Evolutionary conservation across 768 basidiomycete species (phyloP).

Genomic region (Butyriboletus loyo): DNA sequence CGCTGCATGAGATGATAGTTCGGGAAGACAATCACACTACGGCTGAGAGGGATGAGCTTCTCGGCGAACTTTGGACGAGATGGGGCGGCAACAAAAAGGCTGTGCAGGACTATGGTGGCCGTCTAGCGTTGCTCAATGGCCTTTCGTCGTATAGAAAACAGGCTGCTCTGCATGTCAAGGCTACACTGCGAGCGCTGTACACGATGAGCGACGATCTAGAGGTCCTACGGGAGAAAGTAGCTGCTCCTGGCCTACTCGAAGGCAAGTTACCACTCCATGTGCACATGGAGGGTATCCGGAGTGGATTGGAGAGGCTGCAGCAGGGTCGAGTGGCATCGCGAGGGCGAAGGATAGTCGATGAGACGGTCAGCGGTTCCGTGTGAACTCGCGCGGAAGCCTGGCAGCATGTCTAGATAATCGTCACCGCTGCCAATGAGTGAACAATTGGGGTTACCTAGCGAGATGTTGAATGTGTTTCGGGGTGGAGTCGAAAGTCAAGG

Average conservation of each 20-base stretch:
- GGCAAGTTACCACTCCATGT: conserved; percentile 66
- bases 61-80: conserved; percentile 66
- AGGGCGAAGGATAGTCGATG: conserved; percentile 46
- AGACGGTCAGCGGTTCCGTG: conserved; percentile 18
- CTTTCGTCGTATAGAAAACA: conserved; percentile 56
- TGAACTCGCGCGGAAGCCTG: not conserved
- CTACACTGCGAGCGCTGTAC: conserved; percentile 57
- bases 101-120: conserved; percentile 48
- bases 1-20: conserved; percentile 55
- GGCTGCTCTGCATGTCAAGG: conserved; percentile 64
- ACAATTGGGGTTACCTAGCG: not conserved
- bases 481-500: not conserved
- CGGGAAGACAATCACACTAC: conserved; percentile 54
- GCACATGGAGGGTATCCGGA: conserved; percentile 69
- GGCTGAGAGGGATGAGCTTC: conserved; percentile 48
- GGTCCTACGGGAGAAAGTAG: conserved; percentile 68
- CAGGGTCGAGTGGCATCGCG: conserved; percentile 52
- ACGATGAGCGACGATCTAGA: conserved; percentile 73
- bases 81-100: conserved; percentile 58
- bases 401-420: not conserved
- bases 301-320: conserved; percentile 53
- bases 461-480: too few species aligned
- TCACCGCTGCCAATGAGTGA: not conserved
- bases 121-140: conserved; percentile 52
- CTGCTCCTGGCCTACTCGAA: conserved; percentile 61